These are phyloP conservation scores for Colletotrichum lini DNA, from an alignment of 2,329 filamentous ascomycete species.

Conservation along the genomic window DNA sequence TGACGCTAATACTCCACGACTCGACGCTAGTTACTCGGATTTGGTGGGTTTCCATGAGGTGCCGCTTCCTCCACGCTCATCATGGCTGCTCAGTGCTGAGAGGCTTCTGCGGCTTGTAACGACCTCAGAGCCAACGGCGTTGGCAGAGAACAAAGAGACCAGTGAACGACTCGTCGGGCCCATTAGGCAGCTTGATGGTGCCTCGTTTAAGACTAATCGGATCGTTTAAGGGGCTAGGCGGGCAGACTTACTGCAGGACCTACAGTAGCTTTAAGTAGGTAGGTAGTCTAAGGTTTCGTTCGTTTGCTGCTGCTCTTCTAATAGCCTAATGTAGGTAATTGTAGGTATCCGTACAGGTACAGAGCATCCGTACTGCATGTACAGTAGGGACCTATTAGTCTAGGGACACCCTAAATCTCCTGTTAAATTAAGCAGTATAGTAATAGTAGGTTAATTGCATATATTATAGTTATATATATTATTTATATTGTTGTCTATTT, in stretches of 20 bases:
- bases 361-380: neutral
- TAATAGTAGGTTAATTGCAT: too few relatives aligned
- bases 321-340: neutral
- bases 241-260: conserved; percentile 4
- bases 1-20: neutral
- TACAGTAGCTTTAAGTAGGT: conserved; percentile 2
- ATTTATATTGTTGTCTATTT: too few relatives aligned
- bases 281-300: neutral
- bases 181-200: neutral
- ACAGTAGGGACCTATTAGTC: too few relatives aligned
- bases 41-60: neutral
- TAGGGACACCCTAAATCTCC: too few relatives aligned
- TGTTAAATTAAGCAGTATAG: too few relatives aligned
- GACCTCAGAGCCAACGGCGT: conserved; percentile 4
- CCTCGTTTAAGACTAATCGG: conserved; percentile 4
- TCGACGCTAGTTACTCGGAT: conserved; percentile 5
- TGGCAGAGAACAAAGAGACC: conserved; percentile 6
- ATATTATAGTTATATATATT: too few relatives aligned
- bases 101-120: neutral
- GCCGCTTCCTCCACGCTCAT: neutral
- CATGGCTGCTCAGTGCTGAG: neutral
- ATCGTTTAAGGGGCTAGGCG: conserved; percentile 3
- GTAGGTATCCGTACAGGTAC: neutral
- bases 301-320: neutral
- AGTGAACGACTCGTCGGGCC: neutral